A percentile compares a stretch with the other conserved stretches of the same genome.
Conservation (phyloP, 225 moss, liverwort and hornwort species). For the Antitrichia curtipendula region DNA sequence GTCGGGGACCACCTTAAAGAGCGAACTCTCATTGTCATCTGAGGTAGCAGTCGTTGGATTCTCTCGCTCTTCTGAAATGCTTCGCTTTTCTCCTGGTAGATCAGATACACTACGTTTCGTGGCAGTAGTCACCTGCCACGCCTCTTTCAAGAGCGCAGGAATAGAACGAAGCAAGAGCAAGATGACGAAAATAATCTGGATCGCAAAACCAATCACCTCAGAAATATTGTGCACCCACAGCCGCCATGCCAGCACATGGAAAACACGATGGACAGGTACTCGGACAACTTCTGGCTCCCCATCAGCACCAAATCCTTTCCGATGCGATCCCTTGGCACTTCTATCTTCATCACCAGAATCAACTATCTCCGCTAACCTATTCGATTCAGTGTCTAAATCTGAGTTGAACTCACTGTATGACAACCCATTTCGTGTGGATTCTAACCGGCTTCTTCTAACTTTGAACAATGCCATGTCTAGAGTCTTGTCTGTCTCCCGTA, state of each 20-base stretch:
- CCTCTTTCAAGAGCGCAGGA: constrained; percentile 20
- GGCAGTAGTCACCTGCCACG: constrained; percentile 3
- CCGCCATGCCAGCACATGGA: constrained; percentile 36
- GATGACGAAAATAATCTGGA: constrained; percentile 20
- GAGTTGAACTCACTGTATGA: constrained; percentile 13
- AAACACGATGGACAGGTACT: constrained; percentile 19
- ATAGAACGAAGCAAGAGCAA: constrained; percentile 27
- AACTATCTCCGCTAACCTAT: not conserved
- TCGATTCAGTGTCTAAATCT: not conserved
- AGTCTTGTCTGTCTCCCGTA: constrained; percentile 32
- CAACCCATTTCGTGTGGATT: constrained; percentile 1
- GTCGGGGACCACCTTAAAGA: constrained; percentile 22
- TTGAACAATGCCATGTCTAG: constrained; percentile 17
- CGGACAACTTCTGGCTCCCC: constrained; percentile 11
- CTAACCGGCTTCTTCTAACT: constrained; percentile 21
- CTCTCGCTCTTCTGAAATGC: not conserved
- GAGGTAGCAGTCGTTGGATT: not conserved
- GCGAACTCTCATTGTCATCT: constrained; percentile 6
- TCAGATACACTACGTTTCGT: not conserved
- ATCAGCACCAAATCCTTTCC: not conserved
- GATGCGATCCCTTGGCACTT: not conserved
- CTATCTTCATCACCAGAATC: not conserved
- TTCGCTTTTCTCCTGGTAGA: not conserved
- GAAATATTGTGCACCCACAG: constrained; percentile 42
- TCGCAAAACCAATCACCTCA: constrained; percentile 17